These are phyloP conservation scores for Acanthamoeba healyi DNA, from an alignment of 208 protist species.

Conservation along the genomic window DNA sequence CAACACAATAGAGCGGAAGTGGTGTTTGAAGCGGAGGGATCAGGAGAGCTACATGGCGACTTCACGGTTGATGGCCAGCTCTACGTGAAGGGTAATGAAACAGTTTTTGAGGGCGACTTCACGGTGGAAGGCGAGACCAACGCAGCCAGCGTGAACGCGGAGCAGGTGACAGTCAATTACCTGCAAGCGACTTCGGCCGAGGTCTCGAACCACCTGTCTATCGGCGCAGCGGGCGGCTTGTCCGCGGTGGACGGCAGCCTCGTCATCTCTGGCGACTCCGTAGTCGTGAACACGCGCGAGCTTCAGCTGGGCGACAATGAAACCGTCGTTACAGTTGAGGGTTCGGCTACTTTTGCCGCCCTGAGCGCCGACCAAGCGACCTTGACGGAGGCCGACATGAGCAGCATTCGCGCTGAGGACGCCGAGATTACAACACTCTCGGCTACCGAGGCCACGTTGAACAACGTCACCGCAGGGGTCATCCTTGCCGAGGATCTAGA, in stretches of 20 bases:
- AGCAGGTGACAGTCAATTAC: not conserved
- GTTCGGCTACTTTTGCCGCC: not conserved
- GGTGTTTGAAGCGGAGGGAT: conserved; percentile 57
- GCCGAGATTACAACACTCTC: not conserved
- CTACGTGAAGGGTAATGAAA: not conserved
- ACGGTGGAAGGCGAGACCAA: not conserved
- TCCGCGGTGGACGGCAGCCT: not conserved
- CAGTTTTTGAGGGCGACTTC: conserved; percentile 3
- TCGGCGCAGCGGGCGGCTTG: not conserved
- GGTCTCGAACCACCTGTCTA: not conserved
- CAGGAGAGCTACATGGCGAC: conserved; percentile 51
- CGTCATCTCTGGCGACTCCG: not conserved
- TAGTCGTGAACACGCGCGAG: not conserved
- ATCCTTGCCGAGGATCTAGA: not conserved
- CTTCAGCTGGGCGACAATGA: not conserved
- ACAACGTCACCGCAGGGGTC: not conserved
- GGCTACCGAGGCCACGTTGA: not conserved
- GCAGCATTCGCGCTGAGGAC: not conserved
- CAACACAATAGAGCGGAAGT: conserved; percentile 23
- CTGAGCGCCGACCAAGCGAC: not conserved
- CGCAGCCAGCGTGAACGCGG: not conserved
- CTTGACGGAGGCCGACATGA: not conserved
- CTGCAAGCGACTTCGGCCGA: not conserved
- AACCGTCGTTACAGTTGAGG: not conserved
- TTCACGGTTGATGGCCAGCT: conserved; percentile 11